These are phyloP conservation scores for Cutaneotrichosporon dermatis DNA, from an alignment of 1,284 basidiomycete species.

Conservation along the genomic window DNA sequence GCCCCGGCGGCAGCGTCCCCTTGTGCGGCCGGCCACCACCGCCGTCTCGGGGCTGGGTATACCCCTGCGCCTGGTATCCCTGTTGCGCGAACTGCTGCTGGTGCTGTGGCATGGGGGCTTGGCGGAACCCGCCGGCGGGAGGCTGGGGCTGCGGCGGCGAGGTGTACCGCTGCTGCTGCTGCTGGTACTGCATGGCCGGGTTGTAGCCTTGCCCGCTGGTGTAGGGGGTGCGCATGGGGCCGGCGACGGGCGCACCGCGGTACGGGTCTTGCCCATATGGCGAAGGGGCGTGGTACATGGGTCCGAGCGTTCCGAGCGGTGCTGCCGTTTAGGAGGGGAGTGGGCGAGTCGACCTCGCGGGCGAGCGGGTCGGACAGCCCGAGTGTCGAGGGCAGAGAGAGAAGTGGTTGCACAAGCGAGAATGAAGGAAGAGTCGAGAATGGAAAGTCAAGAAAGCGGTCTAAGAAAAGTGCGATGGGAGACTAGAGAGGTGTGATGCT, in stretches of 20 bases:
- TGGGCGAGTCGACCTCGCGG: too few relatives aligned
- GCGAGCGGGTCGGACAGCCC: too few relatives aligned
- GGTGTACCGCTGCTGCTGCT: slow-evolving; percentile 1
- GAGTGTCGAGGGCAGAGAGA: too few relatives aligned
- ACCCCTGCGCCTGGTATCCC: background rate
- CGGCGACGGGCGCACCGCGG: background rate
- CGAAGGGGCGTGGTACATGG: background rate
- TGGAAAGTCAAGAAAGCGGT: too few relatives aligned
- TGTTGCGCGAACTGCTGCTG: background rate
- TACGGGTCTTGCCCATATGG: background rate
- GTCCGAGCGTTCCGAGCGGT: too few relatives aligned
- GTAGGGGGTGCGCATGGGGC: background rate
- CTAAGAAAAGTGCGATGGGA: too few relatives aligned
- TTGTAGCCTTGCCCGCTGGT: background rate
- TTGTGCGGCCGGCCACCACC: slow-evolving; percentile 37
- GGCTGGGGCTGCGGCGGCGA: background rate
- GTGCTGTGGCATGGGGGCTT: too few relatives aligned
- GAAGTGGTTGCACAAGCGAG: too few relatives aligned
- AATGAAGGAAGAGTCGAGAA: too few relatives aligned
- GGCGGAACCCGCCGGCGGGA: background rate
- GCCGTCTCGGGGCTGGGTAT: background rate
- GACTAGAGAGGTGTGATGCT: too few relatives aligned
- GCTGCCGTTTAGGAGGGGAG: too few relatives aligned
- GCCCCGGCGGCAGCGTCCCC: slow-evolving; percentile 60
- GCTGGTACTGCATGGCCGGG: slow-evolving; percentile 1